These are phyloP conservation scores for Fusarium burgessii DNA, from an alignment of 2,329 filamentous ascomycete species.

Conservation along the genomic window DNA sequence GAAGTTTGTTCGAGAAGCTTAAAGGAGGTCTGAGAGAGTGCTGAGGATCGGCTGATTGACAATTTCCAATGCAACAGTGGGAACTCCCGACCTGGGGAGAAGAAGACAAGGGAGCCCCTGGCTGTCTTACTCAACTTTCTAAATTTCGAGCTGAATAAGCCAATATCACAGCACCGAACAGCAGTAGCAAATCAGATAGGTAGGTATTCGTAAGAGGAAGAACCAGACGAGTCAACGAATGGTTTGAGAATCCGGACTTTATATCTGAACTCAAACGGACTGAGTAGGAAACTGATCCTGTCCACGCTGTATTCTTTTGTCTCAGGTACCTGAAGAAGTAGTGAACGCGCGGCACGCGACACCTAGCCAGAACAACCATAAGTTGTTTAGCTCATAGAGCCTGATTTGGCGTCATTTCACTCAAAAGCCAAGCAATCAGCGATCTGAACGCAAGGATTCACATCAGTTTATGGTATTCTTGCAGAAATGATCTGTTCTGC, in stretches of 20 bases:
- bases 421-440: background rate
- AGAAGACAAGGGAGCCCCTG: conserved; percentile 9
- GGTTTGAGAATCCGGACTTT: background rate
- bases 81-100: conserved; percentile 14
- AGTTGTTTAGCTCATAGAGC: background rate
- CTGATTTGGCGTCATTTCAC: conserved; percentile 2
- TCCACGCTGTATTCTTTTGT: conserved; percentile 3
- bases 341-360: conserved; percentile 40
- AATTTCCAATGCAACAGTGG: conserved; percentile 15
- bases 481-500: background rate
- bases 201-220: background rate
- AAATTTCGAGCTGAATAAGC: background rate
- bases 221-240: background rate
- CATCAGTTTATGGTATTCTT: background rate
- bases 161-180: background rate
- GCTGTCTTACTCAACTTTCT: background rate
- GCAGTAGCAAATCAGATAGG: background rate
- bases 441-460: background rate
- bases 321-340: conserved; percentile 26
- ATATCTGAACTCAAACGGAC: background rate
- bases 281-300: background rate
- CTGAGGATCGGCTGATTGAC: conserved; percentile 31
- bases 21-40: conserved; percentile 4
- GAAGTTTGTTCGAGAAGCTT: conserved; percentile 9
- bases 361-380: conserved; percentile 9